Evolutionary conservation across 139 green algal genomes (phyloP).

Genomic region (Closterium sp.): DNA sequence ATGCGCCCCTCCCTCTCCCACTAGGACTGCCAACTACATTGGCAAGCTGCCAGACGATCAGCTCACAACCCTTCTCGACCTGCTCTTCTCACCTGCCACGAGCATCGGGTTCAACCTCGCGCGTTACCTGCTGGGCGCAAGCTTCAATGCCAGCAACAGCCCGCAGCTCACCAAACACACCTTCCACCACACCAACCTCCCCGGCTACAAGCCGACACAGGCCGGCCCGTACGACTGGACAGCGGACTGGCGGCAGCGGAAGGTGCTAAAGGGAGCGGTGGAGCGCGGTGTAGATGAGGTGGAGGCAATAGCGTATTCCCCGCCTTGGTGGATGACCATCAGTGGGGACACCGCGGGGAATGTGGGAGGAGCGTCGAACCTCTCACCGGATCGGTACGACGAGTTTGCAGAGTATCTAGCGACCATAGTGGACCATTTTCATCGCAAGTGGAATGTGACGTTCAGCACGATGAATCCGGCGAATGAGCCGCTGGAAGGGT

Average conservation of each 20-base stretch:
- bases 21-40: neutral
- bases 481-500: constrained; percentile 50
- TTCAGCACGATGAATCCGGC: constrained; percentile 48
- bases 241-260: constrained; percentile 27
- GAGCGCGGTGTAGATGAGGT: constrained; percentile 31
- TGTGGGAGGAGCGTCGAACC: constrained; percentile 23
- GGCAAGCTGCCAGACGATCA: neutral
- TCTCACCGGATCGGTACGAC: constrained; percentile 22
- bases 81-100: constrained; percentile 45
- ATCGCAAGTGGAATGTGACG: constrained; percentile 13
- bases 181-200: neutral
- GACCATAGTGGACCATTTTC: constrained; percentile 34
- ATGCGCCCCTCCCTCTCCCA: neutral
- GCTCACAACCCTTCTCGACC: constrained; percentile 21
- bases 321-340: constrained; percentile 52
- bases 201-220: constrained; percentile 30
- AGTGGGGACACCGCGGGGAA: constrained; percentile 9
- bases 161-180: neutral
- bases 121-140: constrained; percentile 50
- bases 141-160: neutral
- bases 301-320: constrained; percentile 53
- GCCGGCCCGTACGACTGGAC: constrained; percentile 31
- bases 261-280: constrained; percentile 30
- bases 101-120: constrained; percentile 48
- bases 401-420: constrained; percentile 49